Evolutionary conservation across 139 green algal genomes (phyloP).

Genomic region (Ettlia oleoabundans): DNA sequence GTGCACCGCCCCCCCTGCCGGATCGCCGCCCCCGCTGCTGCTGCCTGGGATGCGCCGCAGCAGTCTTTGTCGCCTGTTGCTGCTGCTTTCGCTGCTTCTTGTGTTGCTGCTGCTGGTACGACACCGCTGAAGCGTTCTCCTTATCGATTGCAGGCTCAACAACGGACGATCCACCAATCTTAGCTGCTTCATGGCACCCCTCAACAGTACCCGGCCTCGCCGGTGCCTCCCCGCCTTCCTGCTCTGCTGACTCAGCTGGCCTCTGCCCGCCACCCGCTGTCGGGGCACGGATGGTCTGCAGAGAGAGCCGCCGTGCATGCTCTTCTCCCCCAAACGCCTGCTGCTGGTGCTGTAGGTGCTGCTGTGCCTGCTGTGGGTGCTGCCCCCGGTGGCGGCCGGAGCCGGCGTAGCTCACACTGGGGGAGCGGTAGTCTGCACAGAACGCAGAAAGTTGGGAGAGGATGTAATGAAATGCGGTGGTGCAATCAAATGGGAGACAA

Average conservation of each 20-base stretch:
- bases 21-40: too few relatives aligned
- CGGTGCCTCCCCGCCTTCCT: too few relatives aligned
- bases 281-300: too few relatives aligned
- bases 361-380: not conserved
- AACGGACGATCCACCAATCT: too few relatives aligned
- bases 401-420: too few relatives aligned
- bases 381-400: not conserved
- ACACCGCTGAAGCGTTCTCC: conserved; percentile 8
- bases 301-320: too few relatives aligned
- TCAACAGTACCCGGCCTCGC: too few relatives aligned
- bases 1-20: too few relatives aligned
- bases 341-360: not conserved
- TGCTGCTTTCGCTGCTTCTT: not conserved
- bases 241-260: too few relatives aligned
- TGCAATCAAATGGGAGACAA: not conserved
- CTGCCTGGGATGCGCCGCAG: too few relatives aligned
- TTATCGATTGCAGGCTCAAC: not conserved
- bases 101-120: not conserved
- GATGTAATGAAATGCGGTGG: not conserved
- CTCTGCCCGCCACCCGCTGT: too few relatives aligned
- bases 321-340: not conserved
- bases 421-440: conserved; percentile 28
- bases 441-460: not conserved
- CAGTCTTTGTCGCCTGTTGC: not conserved
- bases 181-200: too few relatives aligned